Evolutionary conservation across 805 yeast species (phyloP), one percentile per base, ranked within the genome.

Genomic region (Candida arabinofermentans): DNA sequence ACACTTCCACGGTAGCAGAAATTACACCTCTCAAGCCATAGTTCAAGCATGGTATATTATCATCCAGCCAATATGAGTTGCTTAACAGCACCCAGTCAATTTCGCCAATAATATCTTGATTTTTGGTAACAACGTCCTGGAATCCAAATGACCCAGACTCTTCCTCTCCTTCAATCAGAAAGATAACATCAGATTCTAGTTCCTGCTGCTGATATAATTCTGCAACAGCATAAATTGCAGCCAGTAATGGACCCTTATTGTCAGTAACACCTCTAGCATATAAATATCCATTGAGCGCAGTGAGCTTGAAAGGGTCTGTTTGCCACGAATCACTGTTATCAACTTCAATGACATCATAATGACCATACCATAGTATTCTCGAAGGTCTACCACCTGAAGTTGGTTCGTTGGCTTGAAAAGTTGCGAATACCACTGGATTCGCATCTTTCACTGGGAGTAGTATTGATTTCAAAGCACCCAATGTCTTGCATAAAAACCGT

Each of bases 221-320:
- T 0, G 93, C 90, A 16, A 85, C 95, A 0, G 96, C 87, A 63
- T 80, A 89, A 2, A 91, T 73, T 0, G 96, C 83, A 2, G 96
- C 95, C 10, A 89, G 64, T 8, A 85, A 67, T 0, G 99, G 99
- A 0, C 99, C 99, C 60, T 91, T 91, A 61, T 91, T 93, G 58
- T 91, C 99, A 35, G 93, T 80, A 0, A 84, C 93, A 43, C 99
- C 99, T 58, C 99, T 74, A 2, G 91, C 98, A 54, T 86, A 85
- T 44, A 91, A 57, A 53, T 83, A 88, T 0, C 98, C 98, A 58
- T 91, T 83, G 44, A 75, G 72, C 3, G 95, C 84, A 0, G 84
- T 75, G 58, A 93, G 61, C 18, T 66, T 64, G 58, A 84, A 93
- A 0, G 98, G 98, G 47, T 83, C 81, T 0, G 93, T 76, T 8